Evolutionary conservation across 179 eudicot species (phyloP).

Genomic region (Sideroxylon spinosum): DNA sequence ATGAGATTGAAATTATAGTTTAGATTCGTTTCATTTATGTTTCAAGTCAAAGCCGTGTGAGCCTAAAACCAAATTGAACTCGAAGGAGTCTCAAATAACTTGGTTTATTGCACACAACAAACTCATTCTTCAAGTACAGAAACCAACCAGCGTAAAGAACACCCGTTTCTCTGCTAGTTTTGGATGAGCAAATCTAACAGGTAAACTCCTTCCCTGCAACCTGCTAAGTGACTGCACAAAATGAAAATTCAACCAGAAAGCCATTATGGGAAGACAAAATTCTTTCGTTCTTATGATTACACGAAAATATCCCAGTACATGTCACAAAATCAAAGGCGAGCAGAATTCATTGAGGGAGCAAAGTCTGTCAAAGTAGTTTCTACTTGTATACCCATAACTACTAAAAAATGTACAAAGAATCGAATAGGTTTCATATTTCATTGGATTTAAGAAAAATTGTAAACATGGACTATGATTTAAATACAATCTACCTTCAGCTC

Average conservation of each 20-base stretch:
- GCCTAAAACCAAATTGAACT: too few species aligned
- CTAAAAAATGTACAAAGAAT: conserved; percentile 11
- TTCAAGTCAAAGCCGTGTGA: too few species aligned
- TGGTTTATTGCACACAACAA: too few species aligned
- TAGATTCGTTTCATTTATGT: too few species aligned
- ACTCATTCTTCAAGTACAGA: too few species aligned
- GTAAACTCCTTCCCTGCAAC: not conserved
- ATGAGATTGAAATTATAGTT: too few species aligned
- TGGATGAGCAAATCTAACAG: not conserved
- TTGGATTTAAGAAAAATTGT: not conserved
- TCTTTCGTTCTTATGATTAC: not conserved
- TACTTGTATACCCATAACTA: conserved; percentile 3
- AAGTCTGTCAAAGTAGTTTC: not conserved
- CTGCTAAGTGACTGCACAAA: not conserved
- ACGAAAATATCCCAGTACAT: not conserved
- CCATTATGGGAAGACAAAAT: not conserved
- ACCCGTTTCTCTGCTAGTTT: too few species aligned
- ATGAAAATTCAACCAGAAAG: not conserved
- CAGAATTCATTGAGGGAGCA: not conserved
- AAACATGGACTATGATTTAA: not conserved
- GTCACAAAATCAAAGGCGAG: conserved; percentile 1
- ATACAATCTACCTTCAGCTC: not conserved
- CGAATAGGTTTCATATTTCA: conserved; percentile 11
- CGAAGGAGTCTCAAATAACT: too few species aligned
- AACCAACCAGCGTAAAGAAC: too few species aligned